Percentiles rank a stretch among this genome's conserved stretches.
These are phyloP conservation scores for Trichoderma brevicompactum DNA, from an alignment of 2,329 filamentous ascomycete genomes.

Conservation along the genomic window DNA sequence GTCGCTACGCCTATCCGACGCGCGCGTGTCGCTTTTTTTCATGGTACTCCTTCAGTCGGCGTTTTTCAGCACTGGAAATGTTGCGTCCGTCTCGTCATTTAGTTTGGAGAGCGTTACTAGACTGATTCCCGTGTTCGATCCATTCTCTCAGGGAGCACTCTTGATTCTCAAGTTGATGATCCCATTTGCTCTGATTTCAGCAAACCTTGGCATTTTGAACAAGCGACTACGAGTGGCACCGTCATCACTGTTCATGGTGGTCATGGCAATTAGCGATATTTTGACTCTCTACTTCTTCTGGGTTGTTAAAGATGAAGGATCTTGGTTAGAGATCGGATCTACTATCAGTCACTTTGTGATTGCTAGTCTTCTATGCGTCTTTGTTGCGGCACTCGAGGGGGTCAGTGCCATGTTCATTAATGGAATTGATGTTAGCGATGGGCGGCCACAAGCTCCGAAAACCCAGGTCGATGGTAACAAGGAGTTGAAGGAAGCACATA, in stretches of 20 bases:
- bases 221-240: constrained; percentile 81
- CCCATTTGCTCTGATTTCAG: constrained; percentile 89
- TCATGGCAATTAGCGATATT: constrained; percentile 89
- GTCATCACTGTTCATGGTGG: constrained; percentile 89
- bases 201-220: constrained; percentile 93
- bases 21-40: constrained; percentile 90
- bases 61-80: constrained; percentile 96
- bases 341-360: constrained; percentile 97
- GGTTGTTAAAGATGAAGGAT: constrained; percentile 94
- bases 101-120: constrained; percentile 87
- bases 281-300: constrained; percentile 97
- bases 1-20: constrained; percentile 77
- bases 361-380: constrained; percentile 85
- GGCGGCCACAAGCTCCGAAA: not conserved
- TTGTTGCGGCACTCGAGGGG: constrained; percentile 85
- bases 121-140: constrained; percentile 89
- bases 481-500: not conserved
- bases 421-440: constrained; percentile 68
- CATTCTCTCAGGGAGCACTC: constrained; percentile 86
- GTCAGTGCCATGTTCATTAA: constrained; percentile 82
- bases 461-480: constrained; percentile 7
- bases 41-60: constrained; percentile 92
- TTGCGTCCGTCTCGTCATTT: constrained; percentile 92
- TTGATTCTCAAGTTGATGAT: constrained; percentile 89
- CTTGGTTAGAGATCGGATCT: constrained; percentile 96